A percentile compares a stretch with the other conserved stretches of the same genome.
phyloP scores from a whole-genome alignment of 805 yeast species.

The Zygoascus tannicola region DNA sequence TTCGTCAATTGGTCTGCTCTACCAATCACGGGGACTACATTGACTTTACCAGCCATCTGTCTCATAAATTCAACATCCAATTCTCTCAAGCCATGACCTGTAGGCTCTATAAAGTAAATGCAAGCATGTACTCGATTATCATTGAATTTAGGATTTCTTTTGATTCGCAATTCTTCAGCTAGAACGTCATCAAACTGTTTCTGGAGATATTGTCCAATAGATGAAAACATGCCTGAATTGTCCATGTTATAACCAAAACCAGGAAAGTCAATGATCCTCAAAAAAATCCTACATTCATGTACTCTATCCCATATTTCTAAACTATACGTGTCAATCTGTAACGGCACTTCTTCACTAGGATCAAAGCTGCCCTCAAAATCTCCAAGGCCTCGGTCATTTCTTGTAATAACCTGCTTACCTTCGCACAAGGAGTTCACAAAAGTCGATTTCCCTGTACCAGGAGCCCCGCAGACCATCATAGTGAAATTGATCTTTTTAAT shows the following conservation, averaged over 20 bases:
- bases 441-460: constrained; percentile 67
- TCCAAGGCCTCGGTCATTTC: constrained; percentile 7
- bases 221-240: constrained; percentile 41
- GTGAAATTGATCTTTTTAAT: constrained; percentile 58
- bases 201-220: constrained; percentile 54
- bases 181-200: constrained; percentile 63
- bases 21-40: constrained; percentile 73
- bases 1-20: constrained; percentile 73
- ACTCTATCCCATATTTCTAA: constrained; percentile 45
- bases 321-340: constrained; percentile 27
- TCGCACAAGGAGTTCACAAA: constrained; percentile 61
- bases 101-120: constrained; percentile 64
- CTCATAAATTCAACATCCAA: constrained; percentile 67
- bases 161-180: constrained; percentile 65
- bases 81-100: constrained; percentile 49
- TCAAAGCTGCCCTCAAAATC: not conserved
- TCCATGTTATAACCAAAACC: constrained; percentile 74
- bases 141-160: constrained; percentile 58
- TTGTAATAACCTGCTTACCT: constrained; percentile 33
- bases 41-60: constrained; percentile 59
- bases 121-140: constrained; percentile 74
- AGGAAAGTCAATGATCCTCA: constrained; percentile 60
- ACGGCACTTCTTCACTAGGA: not conserved
- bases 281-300: constrained; percentile 37
- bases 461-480: constrained; percentile 60